These are phyloP conservation scores for Pichia eremophila DNA, from an alignment of 805 yeast genomes.

Conservation along the genomic window DNA sequence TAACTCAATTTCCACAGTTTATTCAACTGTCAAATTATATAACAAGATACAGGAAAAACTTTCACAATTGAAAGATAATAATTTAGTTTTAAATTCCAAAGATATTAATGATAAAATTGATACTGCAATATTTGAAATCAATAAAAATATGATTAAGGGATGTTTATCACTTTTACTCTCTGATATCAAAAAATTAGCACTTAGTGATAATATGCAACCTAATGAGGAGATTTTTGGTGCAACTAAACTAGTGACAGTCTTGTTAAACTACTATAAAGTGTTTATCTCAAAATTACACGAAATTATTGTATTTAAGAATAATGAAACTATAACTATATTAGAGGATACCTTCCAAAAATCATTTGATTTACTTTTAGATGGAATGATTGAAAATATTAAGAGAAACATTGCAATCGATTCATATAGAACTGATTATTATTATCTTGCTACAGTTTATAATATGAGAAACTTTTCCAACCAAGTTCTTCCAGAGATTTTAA, in stretches of 20 bases:
- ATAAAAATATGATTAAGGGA: constrained; percentile 20
- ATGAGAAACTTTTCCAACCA: constrained; percentile 36
- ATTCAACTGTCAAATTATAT: constrained; percentile 40
- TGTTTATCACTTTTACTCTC: constrained; percentile 17
- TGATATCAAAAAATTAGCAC: constrained; percentile 17
- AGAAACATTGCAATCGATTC: constrained; percentile 4
- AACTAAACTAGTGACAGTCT: constrained; percentile 30
- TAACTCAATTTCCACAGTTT: constrained; percentile 50
- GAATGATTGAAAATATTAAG: constrained; percentile 32
- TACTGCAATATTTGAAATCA: constrained; percentile 13
- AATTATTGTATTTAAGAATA: constrained; percentile 14
- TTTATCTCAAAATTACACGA: constrained; percentile 26
- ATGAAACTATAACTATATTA: constrained; percentile 17
- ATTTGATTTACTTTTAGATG: constrained; percentile 31
- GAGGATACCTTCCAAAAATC: constrained; percentile 28
- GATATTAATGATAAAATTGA: constrained; percentile 21
- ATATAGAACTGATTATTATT: constrained; percentile 20
- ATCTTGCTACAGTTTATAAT: constrained; percentile 40
- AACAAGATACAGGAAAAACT: constrained; percentile 27
- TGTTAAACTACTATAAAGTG: constrained; percentile 29
- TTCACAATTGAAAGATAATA: constrained; percentile 35
- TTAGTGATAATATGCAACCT: constrained; percentile 32
- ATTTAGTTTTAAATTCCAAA: constrained; percentile 24
- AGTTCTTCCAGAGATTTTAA: constrained; percentile 40
- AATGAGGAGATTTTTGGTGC: constrained; percentile 23